Percentiles rank a stretch among this genome's conserved stretches.
Conservation (phyloP, 805 yeast genomes). For the Hanseniaspora thailandica region DNA sequence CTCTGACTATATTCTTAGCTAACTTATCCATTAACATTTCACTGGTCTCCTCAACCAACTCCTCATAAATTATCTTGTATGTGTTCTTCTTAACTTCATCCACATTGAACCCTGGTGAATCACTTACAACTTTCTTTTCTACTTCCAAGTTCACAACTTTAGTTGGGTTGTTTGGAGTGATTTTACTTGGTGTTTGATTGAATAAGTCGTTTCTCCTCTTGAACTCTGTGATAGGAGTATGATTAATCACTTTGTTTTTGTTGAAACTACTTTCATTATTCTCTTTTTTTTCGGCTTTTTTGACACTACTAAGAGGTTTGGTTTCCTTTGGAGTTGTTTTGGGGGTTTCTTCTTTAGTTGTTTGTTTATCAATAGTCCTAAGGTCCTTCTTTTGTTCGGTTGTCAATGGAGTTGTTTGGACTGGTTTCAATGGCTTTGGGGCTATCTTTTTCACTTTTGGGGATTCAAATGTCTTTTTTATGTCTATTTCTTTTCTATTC, state of each 20-base stretch:
- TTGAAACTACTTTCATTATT: not conserved
- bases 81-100: conserved; percentile 11
- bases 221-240: not conserved
- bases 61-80: conserved; percentile 12
- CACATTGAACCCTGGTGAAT: conserved; percentile 5
- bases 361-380: conserved; percentile 8
- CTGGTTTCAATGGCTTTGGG: not conserved
- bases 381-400: conserved; percentile 9
- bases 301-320: conserved; percentile 5
- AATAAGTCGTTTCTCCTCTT: not conserved
- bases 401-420: conserved; percentile 3
- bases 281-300: conserved; percentile 12
- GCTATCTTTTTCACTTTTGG: not conserved
- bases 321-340: not conserved
- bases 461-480: not conserved
- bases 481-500: not conserved
- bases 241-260: conserved; percentile 12
- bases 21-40: not conserved
- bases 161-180: conserved; percentile 7
- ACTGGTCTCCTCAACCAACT: conserved; percentile 6
- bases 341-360: not conserved
- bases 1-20: not conserved
- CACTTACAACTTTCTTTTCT: conserved; percentile 1
- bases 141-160: not conserved
- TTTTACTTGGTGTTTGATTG: not conserved